Conservation (phyloP, 2,329 filamentous ascomycete genomes). For the Pseudogymnoascus sp. region DNA sequence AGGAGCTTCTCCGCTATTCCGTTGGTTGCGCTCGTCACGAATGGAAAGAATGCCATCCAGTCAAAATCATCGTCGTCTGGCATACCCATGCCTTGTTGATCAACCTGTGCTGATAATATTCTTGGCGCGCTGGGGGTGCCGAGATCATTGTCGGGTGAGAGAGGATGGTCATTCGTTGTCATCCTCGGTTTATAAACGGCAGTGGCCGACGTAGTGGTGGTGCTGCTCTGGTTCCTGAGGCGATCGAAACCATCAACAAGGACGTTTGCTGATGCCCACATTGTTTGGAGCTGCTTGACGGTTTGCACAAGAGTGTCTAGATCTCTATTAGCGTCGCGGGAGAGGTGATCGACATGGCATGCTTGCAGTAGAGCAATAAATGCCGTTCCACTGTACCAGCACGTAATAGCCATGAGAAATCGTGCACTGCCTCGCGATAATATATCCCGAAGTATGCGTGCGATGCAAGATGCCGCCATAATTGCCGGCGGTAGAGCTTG, state of each 20-base stretch:
- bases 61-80: conserved; percentile 25
- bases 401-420: conserved; percentile 39
- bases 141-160: background rate
- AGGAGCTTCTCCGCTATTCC: conserved; percentile 27
- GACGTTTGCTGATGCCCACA: conserved; percentile 36
- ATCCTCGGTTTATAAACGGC: background rate
- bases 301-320: conserved; percentile 31
- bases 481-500: conserved; percentile 34
- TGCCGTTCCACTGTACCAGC: conserved; percentile 39
- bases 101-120: conserved; percentile 14
- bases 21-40: conserved; percentile 31
- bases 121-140: background rate
- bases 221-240: conserved; percentile 19
- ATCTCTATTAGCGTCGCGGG: conserved; percentile 30
- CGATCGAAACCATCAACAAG: conserved; percentile 32
- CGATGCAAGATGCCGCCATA: conserved; percentile 35
- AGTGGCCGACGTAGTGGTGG: background rate
- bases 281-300: conserved; percentile 30
- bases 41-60: conserved; percentile 33
- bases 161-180: background rate
- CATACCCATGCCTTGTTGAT: conserved; percentile 17
- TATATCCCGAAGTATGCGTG: conserved; percentile 35
- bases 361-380: conserved; percentile 38
- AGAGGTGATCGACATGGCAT: conserved; percentile 29
- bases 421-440: conserved; percentile 35